Base-by-base conservation (phyloP, 2,329 filamentous ascomycete species). In the Periconia sp. region DNA sequence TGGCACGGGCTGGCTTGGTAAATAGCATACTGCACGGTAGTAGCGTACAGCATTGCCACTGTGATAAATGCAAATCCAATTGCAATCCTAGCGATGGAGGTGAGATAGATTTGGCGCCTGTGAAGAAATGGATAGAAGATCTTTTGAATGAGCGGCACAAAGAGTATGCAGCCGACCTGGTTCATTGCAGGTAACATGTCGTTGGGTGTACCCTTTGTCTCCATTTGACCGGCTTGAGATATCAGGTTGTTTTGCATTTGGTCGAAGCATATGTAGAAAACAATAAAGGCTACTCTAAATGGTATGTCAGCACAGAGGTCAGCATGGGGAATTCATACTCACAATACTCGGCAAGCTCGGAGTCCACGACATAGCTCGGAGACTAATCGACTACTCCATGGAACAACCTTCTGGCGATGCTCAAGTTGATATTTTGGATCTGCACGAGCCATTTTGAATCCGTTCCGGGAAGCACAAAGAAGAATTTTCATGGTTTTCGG, bases 171-270 rank as follows among this genome's bases (percentile, higher is more conserved):
- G 2, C 54, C 61, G 4, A 66, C 54, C 25, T 61, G 61, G 15
- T 69, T 66, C 46, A 69, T 51, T 2, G 52, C 56, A 1, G 59
- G 57, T 1, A 71, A 36, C n/a, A 70, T 41, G 29, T 72, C 69
- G 47, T 72, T 72, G 1, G 68, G 67, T 4, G 63, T 54, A 16
- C 44, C 51, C 9, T 57, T 40, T 1, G 57, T 59, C n/a, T 63
- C 43, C 68, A 72, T 71, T 34, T 66, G 54, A 3, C 57, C 61
- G 4, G 67, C 63, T 49, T 70, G 68, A 4, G 68, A 69, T 8
- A 70, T 62, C 4, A 71, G 43, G 29, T 71, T 70, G 48, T 68
- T 70, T 42, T 63, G 61, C 65, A 70, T 70, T 37, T 71, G 69
- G 36, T 71, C 69, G 26, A 65, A 69, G 49, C 63, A 70, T 15